Evolutionary conservation across 163 green algal species (phyloP).

Genomic region (Coccomyxa subellipsoidea): DNA sequence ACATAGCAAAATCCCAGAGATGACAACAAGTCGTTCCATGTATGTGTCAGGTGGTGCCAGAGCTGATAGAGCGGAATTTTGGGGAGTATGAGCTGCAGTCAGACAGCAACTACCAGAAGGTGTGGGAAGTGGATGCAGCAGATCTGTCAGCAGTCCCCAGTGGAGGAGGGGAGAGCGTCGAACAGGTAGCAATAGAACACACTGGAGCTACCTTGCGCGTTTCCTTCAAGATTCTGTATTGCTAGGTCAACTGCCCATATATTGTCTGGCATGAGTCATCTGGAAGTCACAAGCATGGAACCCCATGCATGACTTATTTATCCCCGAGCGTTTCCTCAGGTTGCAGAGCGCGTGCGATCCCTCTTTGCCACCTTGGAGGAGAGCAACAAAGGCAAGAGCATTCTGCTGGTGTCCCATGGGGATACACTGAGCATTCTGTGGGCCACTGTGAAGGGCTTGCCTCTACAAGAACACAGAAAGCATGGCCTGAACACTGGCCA

Average conservation of each 20-base stretch:
- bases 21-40: not conserved
- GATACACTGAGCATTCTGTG: constrained; percentile 38
- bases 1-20: too few relatives aligned
- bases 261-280: too few relatives aligned
- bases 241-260: too few relatives aligned
- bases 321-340: not conserved
- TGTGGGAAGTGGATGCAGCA: constrained; percentile 24
- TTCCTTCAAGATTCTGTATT: not conserved
- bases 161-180: constrained; percentile 1
- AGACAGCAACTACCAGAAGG: constrained; percentile 7
- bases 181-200: not conserved
- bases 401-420: constrained; percentile 36
- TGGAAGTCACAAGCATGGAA: too few relatives aligned
- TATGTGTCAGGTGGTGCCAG: constrained; percentile 10
- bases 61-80: constrained; percentile 50
- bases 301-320: not conserved
- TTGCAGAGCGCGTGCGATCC: not conserved
- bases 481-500: constrained; percentile 28
- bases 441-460: constrained; percentile 7
- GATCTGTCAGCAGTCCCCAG: not conserved
- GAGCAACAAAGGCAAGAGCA: not conserved
- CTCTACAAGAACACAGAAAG: constrained; percentile 20
- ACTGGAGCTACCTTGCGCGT: too few relatives aligned
- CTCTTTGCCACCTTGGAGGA: not conserved
- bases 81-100: constrained; percentile 35